Percentiles rank a stretch among this genome's conserved stretches.
phyloP scores from a whole-genome alignment of 192 early-diverging fungal genomes.

The Glomus cerebriforme region DNA sequence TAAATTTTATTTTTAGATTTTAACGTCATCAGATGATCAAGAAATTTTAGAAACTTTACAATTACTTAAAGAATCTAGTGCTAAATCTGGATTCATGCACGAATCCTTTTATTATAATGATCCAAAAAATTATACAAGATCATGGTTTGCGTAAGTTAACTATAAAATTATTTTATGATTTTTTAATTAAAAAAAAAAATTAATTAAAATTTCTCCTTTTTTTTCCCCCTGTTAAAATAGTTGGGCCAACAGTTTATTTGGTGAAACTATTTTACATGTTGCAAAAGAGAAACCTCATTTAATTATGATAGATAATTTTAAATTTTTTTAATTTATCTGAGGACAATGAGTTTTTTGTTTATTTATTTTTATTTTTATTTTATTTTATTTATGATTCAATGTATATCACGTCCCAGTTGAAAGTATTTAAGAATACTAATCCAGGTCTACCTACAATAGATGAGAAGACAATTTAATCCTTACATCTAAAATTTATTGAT shows the following conservation, averaged over 20 bases:
- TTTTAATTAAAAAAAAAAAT: background rate
- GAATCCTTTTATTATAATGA: constrained; percentile 13
- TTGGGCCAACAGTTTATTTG: constrained; percentile 9
- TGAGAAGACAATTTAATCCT: too few relatives aligned
- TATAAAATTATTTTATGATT: background rate
- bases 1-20: constrained; percentile 1
- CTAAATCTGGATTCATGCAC: background rate
- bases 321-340: background rate
- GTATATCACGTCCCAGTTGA: too few relatives aligned
- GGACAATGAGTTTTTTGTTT: too few relatives aligned
- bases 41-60: constrained; percentile 6
- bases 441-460: too few relatives aligned
- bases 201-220: background rate
- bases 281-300: constrained; percentile 9
- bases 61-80: background rate
- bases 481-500: too few relatives aligned
- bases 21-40: constrained; percentile 10
- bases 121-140: background rate
- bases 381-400: too few relatives aligned
- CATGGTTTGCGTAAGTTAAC: constrained; percentile 24
- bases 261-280: background rate
- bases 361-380: too few relatives aligned
- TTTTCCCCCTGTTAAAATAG: background rate
- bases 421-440: too few relatives aligned
- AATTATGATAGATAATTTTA: background rate